Evolutionary conservation across 1,284 basidiomycete genomes (phyloP).

Genomic region (Mycosarcoma maydis): DNA sequence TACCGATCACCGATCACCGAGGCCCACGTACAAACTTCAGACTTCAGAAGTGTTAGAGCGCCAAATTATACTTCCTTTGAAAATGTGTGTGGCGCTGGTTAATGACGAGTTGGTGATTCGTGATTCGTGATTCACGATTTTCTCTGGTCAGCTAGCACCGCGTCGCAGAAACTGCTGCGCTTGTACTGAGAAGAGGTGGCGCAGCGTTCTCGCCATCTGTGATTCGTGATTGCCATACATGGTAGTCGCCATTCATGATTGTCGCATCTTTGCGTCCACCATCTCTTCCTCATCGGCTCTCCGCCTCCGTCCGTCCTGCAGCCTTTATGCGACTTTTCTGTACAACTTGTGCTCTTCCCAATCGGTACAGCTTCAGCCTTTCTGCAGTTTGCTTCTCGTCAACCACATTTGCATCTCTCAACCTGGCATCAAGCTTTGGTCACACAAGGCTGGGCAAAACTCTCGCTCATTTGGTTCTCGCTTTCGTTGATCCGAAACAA

Average conservation of each 20-base stretch:
- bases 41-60: no score
- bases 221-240: no score
- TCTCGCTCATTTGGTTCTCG: slow-evolving; percentile 1
- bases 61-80: no score
- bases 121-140: no score
- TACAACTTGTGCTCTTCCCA: slow-evolving; percentile 16
- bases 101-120: no score
- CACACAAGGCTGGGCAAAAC: not conserved
- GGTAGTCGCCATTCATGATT: not conserved
- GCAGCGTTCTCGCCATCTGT: no score
- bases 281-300: slow-evolving; percentile 30
- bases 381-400: slow-evolving; percentile 6
- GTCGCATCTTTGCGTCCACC: not conserved
- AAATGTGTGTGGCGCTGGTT: no score
- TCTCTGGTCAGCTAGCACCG: not conserved
- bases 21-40: no score
- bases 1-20: no score
- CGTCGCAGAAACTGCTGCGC: not conserved
- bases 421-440: not conserved
- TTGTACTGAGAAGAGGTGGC: no score
- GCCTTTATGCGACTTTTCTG: slow-evolving; percentile 13
- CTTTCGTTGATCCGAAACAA: not conserved
- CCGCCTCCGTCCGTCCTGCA: slow-evolving; percentile 45
- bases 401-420: slow-evolving; percentile 31
- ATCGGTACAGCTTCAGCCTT: slow-evolving; percentile 8